A percentile compares a stretch with the other conserved stretches of the same genome.
phyloP scores from a whole-genome alignment of 768 basidiomycete species.

The Gyrodon lividus region DNA sequence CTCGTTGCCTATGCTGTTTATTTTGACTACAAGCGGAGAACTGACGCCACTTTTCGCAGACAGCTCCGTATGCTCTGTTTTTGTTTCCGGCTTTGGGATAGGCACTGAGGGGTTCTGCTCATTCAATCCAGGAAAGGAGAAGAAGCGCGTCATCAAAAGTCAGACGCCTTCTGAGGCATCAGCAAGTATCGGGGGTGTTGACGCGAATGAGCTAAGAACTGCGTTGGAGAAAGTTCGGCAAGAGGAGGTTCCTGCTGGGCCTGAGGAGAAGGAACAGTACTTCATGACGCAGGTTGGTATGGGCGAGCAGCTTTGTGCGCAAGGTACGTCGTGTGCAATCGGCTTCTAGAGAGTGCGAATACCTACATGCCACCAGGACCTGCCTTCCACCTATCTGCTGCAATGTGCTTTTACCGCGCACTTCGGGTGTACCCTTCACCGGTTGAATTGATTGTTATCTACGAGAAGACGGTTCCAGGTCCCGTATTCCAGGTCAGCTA shows the following conservation, averaged over 20 bases:
- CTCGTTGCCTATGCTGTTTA: conserved; percentile 82
- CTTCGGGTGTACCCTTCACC: conserved; percentile 94
- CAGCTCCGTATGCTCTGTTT: conserved; percentile 65
- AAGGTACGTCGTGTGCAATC: conserved; percentile 46
- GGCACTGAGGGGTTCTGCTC: neutral
- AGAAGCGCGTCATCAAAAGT: conserved; percentile 81
- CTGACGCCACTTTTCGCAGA: conserved; percentile 84
- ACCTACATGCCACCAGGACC: conserved; percentile 55
- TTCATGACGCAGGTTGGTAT: conserved; percentile 89
- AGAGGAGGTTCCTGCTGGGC: conserved; percentile 66
- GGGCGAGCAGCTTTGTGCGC: conserved; percentile 78
- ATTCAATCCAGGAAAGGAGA: conserved; percentile 71
- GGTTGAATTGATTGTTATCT: conserved; percentile 91
- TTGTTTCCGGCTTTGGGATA: neutral
- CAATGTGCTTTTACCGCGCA: conserved; percentile 89
- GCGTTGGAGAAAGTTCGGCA: conserved; percentile 65
- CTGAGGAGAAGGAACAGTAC: conserved; percentile 81
- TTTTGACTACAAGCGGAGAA: conserved; percentile 93
- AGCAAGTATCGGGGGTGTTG: conserved; percentile 28
- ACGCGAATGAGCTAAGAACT: conserved; percentile 55
- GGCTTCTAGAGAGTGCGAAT: neutral
- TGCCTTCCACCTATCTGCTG: conserved; percentile 72
- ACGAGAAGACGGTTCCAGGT: conserved; percentile 85
- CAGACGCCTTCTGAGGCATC: conserved; percentile 43
- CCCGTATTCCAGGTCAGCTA: conserved; percentile 70